Evolutionary conservation across 257 asterid genomes (phyloP).

Genomic region (Lycium barbarum): DNA sequence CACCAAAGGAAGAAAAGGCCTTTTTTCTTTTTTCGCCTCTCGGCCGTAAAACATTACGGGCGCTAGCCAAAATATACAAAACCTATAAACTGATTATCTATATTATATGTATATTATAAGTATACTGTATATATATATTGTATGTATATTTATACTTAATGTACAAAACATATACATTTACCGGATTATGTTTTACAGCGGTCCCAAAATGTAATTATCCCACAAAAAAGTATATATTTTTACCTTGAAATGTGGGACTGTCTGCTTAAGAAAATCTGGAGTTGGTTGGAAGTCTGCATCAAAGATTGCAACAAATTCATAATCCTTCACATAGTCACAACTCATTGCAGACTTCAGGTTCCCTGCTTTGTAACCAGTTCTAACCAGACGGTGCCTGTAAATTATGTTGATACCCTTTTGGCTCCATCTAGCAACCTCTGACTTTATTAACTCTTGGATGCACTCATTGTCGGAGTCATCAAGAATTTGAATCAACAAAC

Average conservation of each 20-base stretch:
- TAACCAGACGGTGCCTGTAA: constrained; percentile 61
- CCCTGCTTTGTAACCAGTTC: constrained; percentile 83
- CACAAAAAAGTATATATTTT: background rate
- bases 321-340: constrained; percentile 69
- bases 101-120: no score
- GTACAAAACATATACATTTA: no score
- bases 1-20: background rate
- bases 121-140: no score
- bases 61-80: no score
- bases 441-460: constrained; percentile 54
- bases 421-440: constrained; percentile 63
- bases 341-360: constrained; percentile 77
- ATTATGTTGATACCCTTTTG: constrained; percentile 65
- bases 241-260: constrained; percentile 79
- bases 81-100: no score
- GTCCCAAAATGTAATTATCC: no score
- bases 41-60: no score
- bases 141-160: no score
- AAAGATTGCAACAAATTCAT: constrained; percentile 73
- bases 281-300: constrained; percentile 81
- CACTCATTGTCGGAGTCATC: constrained; percentile 67
- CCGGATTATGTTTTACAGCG: no score
- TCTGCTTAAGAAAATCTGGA: constrained; percentile 65
- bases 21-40: no score
- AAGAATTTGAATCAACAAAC: constrained; percentile 64